A percentile compares a stretch with the other conserved stretches of the same genome.
phyloP scores from a whole-genome alignment of 805 yeast species.

The Metschnikowia sp. region DNA sequence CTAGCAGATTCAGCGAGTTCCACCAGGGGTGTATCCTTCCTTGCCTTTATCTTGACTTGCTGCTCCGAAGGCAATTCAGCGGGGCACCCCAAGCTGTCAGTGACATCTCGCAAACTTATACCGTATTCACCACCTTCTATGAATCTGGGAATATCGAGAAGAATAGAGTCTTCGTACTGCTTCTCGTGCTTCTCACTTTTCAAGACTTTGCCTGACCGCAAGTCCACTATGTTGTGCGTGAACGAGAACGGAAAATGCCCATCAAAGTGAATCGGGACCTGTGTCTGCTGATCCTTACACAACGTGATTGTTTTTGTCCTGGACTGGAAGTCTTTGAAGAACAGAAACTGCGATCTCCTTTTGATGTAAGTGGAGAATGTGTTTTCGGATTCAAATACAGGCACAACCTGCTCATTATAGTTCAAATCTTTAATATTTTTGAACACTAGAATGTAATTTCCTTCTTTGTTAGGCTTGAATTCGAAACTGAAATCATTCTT shows the following conservation, averaged over 20 bases:
- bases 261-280: constrained; percentile 55
- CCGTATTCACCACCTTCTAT: constrained; percentile 70
- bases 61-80: constrained; percentile 67
- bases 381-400: constrained; percentile 36
- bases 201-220: constrained; percentile 21
- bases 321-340: constrained; percentile 20
- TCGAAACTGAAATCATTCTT: constrained; percentile 36
- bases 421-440: constrained; percentile 55
- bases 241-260: constrained; percentile 82
- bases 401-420: constrained; percentile 47
- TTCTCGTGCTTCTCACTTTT: constrained; percentile 30
- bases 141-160: constrained; percentile 54
- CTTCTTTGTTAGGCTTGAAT: constrained; percentile 78
- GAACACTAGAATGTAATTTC: constrained; percentile 75
- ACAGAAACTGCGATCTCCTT: constrained; percentile 52
- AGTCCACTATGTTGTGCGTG: constrained; percentile 62
- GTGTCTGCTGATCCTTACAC: constrained; percentile 29
- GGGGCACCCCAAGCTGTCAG: constrained; percentile 75
- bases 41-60: constrained; percentile 57
- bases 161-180: constrained; percentile 25
- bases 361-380: constrained; percentile 69
- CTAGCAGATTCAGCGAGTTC: constrained; percentile 26
- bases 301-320: constrained; percentile 19
- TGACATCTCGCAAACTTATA: constrained; percentile 58
- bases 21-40: constrained; percentile 61